Percentiles rank a stretch among this genome's conserved stretches.
Conservation (phyloP, 306 rosid genomes). For the Malus domestica region ASM211411v1 NC_041800.1:11543501-11544000, state of each 20-base stretch:
- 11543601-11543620: not conserved
- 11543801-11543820: not conserved
- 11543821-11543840: slow-evolving; percentile 8
- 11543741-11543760: not conserved
- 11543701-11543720: not conserved
- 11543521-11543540: slow-evolving; percentile 20
- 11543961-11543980: slow-evolving; percentile 24
- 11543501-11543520: slow-evolving; percentile 12
- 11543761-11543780: not conserved
- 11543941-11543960: slow-evolving; percentile 38
- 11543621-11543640: not conserved
- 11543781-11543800: not conserved
- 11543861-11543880: slow-evolving; percentile 14
- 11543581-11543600: not conserved
- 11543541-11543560: slow-evolving; percentile 1
- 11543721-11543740: not conserved
- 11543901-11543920: slow-evolving; percentile 17
- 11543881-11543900: slow-evolving; percentile 15
- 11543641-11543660: not conserved
- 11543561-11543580: not conserved
- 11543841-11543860: slow-evolving; percentile 27
- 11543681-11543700: not conserved
- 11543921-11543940: slow-evolving; percentile 16
- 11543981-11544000: not conserved
- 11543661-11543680: not conserved